Base-by-base conservation (phyloP, 345 rosid species). In the Trapa bicornis region DNA sequence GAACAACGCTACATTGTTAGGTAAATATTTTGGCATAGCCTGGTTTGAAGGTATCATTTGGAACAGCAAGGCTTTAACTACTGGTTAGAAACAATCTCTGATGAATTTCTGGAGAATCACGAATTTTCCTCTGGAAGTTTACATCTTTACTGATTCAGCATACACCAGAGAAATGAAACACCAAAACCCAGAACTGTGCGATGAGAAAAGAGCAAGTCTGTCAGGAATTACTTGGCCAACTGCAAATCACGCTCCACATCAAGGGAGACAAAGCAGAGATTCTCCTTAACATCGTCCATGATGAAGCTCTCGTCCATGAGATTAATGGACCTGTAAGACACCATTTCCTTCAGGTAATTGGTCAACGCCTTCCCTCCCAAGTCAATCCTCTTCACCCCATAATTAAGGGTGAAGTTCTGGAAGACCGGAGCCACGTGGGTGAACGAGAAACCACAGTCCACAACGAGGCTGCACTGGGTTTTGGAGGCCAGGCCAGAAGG, bases 201-300 rank as follows among this genome's bases (percentile, higher is more conserved):
- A 45, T 45, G 6, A 45, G 4, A 6, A 1, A 53, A 53, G 33
- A n/a, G 33, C 5, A 54, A 22, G 60, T 0, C 10, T 33, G 11
- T 29, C 38, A 35, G 35, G 37, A 54, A 54, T 54, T 37, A 80
- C 92, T 92, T 77, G 38, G 94, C 86, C 64, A 85, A 68, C 67
- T 76, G 75, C 71, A 86, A 79, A 78, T 90, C 97, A 67, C 88
- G 88, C 13, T 73, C 76, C 61, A 88, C 83, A 56, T 93, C 87
- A 45, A 85, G 91, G 6, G 98, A 88, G 61, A 93, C 98, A 64
- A 88, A 90, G 76, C 95, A 93, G 61, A 93, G 86, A 77, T 84
- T 88, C 88, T 93, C 98, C 65, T 93, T 90, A 3, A 88, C 98
- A 86, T 93, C 94, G 65, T 93, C 98, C 74, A 90, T 84, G 2